Conservation (phyloP, 331 rosid genomes). For the Quercus lobata region DNA sequence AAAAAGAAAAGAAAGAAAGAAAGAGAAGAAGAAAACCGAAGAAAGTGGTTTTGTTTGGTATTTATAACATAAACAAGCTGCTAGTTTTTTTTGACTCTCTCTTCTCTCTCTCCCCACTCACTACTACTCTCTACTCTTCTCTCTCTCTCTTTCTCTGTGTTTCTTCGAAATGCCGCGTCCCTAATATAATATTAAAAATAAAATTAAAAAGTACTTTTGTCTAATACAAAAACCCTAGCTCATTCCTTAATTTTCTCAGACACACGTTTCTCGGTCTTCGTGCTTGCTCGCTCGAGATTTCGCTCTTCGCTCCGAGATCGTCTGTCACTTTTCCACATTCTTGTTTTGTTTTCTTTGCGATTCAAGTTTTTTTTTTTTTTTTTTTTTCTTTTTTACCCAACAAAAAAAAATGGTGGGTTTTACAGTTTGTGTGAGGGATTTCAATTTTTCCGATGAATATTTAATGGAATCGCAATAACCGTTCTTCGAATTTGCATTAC, state of each 20-base stretch:
- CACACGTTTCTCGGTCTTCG: not conserved
- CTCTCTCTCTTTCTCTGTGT: not conserved
- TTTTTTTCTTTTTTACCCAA: no score
- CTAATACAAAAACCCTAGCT: slow-evolving; percentile 1
- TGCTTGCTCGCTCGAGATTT: slow-evolving; percentile 22
- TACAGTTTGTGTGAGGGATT: no score
- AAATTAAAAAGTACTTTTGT: not conserved
- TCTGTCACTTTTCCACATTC: slow-evolving; percentile 5
- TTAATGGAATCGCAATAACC: not conserved
- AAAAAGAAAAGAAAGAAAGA: no score
- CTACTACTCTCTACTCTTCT: not conserved
- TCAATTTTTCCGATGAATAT: not conserved
- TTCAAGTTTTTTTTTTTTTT: not conserved
- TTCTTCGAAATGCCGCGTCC: not conserved
- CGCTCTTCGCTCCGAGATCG: slow-evolving; percentile 32
- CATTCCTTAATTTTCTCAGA: no score
- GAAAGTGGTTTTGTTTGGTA: not conserved
- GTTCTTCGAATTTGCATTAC: not conserved
- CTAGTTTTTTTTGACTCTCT: not conserved
- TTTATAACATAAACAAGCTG: not conserved
- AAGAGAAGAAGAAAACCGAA: slow-evolving; percentile 1
- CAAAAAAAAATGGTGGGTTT: no score
- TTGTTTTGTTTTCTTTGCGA: not conserved
- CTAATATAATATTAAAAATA: not conserved
- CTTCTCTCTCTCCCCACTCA: not conserved